Conservation (phyloP, 1,139 yeast species). For the Hemisphaericaspora lyxosophila region DNA sequence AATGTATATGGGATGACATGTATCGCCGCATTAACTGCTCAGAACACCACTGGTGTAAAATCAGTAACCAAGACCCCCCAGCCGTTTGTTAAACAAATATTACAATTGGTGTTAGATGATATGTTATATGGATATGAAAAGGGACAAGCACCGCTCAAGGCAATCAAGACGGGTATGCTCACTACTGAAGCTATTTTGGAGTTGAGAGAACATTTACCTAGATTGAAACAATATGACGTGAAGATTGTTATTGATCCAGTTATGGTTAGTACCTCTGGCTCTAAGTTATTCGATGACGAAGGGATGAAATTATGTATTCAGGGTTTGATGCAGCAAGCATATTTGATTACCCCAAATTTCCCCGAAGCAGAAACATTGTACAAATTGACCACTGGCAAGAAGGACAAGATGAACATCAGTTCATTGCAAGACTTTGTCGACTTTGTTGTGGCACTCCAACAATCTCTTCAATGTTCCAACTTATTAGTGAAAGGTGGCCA, state of each 20-base stretch:
- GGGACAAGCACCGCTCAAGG: conserved; percentile 44
- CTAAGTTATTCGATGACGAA: conserved; percentile 48
- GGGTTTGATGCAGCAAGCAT: conserved; percentile 53
- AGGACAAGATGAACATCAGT: conserved; percentile 15
- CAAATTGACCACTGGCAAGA: conserved; percentile 19
- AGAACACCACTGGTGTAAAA: conserved; percentile 66
- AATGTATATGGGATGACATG: conserved; percentile 80
- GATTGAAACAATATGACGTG: conserved; percentile 28
- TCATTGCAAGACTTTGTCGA: conserved; percentile 15
- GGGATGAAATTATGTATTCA: conserved; percentile 47
- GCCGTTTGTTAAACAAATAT: conserved; percentile 41
- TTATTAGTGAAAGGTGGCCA: conserved; percentile 86
- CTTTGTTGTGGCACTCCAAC: conserved; percentile 46
- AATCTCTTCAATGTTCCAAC: conserved; percentile 45
- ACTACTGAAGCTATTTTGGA: conserved; percentile 56
- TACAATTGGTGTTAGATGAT: conserved; percentile 62
- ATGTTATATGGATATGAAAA: conserved; percentile 41
- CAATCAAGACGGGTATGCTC: conserved; percentile 81
- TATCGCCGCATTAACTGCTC: conserved; percentile 81
- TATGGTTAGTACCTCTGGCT: conserved; percentile 78
- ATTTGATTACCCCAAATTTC: conserved; percentile 75
- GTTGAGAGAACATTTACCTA: conserved; percentile 36
- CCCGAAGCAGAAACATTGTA: conserved; percentile 57
- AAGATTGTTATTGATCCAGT: conserved; percentile 76
- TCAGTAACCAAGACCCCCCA: conserved; percentile 49